Evolutionary conservation across 129 eudicot species (phyloP).

Genomic region (Helianthus annuus): DNA sequence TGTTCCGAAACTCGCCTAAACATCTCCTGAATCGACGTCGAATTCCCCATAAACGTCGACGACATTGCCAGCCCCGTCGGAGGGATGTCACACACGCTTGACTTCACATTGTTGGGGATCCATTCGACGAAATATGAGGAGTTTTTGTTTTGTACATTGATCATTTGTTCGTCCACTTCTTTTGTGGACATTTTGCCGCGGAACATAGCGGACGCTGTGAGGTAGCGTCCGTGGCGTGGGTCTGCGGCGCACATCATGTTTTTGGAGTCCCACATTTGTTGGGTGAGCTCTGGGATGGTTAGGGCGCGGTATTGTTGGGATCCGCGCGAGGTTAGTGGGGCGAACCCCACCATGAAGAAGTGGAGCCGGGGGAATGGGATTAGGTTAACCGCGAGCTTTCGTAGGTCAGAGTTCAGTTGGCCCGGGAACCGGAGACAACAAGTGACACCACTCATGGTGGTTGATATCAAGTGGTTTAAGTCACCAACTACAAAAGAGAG

Average conservation of each 20-base stretch:
- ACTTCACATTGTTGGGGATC: slow-evolving; percentile 76
- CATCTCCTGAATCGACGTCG: slow-evolving; percentile 77
- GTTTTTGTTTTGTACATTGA: slow-evolving; percentile 71
- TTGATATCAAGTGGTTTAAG: slow-evolving; percentile 76
- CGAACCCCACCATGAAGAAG: slow-evolving; percentile 84
- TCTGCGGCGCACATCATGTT: slow-evolving; percentile 86
- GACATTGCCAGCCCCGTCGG: slow-evolving; percentile 70
- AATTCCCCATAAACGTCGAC: slow-evolving; percentile 69
- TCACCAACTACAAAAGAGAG: slow-evolving; percentile 58
- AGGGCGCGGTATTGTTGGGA: slow-evolving; percentile 68
- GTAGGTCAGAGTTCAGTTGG: slow-evolving; percentile 76
- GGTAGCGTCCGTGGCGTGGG: slow-evolving; percentile 77
- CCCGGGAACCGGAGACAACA: slow-evolving; percentile 87
- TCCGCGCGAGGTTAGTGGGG: slow-evolving; percentile 66
- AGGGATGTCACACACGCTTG: slow-evolving; percentile 71
- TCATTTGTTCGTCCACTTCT: slow-evolving; percentile 74
- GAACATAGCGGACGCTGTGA: slow-evolving; percentile 71
- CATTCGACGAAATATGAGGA: slow-evolving; percentile 72
- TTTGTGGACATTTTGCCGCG: slow-evolving; percentile 71
- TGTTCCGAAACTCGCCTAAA: slow-evolving; percentile 71
- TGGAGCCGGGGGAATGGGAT: slow-evolving; percentile 84
- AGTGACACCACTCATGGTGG: slow-evolving; percentile 83
- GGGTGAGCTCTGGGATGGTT: slow-evolving; percentile 70
- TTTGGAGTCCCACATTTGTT: slow-evolving; percentile 78
- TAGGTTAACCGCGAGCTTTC: slow-evolving; percentile 75